phyloP scores from a whole-genome alignment of 2,329 filamentous ascomycete genomes.

The Pyrenophora tritici-repentis region DNA sequence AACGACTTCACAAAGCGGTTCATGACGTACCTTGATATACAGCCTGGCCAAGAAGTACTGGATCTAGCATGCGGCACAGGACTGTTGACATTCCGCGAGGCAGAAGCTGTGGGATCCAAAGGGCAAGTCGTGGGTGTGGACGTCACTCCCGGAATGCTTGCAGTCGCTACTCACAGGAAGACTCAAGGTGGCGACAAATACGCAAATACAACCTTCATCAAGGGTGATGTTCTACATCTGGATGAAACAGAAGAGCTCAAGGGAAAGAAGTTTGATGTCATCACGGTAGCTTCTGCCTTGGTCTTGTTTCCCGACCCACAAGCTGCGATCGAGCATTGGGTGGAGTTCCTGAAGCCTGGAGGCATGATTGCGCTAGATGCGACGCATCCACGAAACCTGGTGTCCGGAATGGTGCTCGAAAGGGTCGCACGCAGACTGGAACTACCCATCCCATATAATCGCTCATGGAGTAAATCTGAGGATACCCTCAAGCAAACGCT shows the following conservation, averaged over 20 bases:
- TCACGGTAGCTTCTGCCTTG: constrained; percentile 49
- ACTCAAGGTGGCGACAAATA: constrained; percentile 31
- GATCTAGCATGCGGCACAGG: constrained; percentile 56
- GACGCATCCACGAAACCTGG: constrained; percentile 46
- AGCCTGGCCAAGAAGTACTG: constrained; percentile 49
- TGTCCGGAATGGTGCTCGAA: constrained; percentile 48
- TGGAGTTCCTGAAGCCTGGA: constrained; percentile 47
- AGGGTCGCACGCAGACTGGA: constrained; percentile 41
- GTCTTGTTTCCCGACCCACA: constrained; percentile 49
- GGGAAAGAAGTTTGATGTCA: constrained; percentile 39
- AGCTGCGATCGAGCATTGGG: constrained; percentile 47
- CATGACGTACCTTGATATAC: constrained; percentile 36
- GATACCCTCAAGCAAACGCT: constrained; percentile 39
- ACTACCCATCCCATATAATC: constrained; percentile 44
- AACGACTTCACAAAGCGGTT: constrained; percentile 48
- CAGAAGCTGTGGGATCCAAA: constrained; percentile 45
- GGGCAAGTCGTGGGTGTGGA: constrained; percentile 51
- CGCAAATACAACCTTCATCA: constrained; percentile 41
- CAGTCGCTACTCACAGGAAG: constrained; percentile 41
- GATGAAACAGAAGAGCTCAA: constrained; percentile 31
- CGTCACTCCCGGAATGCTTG: constrained; percentile 50
- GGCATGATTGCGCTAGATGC: constrained; percentile 48
- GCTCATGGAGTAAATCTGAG: constrained; percentile 43
- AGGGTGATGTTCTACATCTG: constrained; percentile 48
- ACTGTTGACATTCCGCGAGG: constrained; percentile 48